Base-by-base conservation (phyloP, 2,329 filamentous ascomycete species). In the Colletotrichum camelliae region DNA sequence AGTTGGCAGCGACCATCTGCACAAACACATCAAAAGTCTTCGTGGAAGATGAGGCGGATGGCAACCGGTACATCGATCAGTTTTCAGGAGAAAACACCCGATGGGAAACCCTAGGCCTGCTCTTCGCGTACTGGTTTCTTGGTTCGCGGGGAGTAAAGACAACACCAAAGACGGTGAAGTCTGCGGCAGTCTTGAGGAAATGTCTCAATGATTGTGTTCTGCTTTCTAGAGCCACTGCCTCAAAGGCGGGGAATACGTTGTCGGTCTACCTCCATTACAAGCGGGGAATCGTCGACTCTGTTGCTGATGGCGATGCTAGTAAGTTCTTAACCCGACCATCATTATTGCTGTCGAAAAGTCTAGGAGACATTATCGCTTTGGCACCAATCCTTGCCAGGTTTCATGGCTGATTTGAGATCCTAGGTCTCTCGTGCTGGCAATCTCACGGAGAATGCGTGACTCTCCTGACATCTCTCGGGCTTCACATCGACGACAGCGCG, bases 261-360 rank as follows among this genome's bases (percentile, higher is more conserved):
- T 7, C 27, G 13, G 55, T 58, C 4, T 58, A 58, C 9, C 21
- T 58, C 4, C 16, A 16, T 31, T 58, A 58, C 27, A 58, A 58
- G 27, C 55, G 55, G 5, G 55, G 55, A n/a, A 18, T 58, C 1
- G 27, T 58, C 18, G 55, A 31, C 24, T 58, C 55, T 31, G 55
- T 58, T 7, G 27, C 27, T 58, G 21, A 27, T 58, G 55, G 55
- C 0, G 55, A 58, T 58, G 55, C 55, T 2, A 58, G 55, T 58
- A 31, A 58, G 52, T 5, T 24, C 4, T 43, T 0, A 5, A 10
- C 37, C 3, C 16, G 1, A 1, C 16, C 16, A 0, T 10, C 3
- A 1, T 10, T 43, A 16, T n/a, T n/a, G 8, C 39, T 43, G 16
- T 5, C 8, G 16, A 43, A 18, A 10, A 43, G 4, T 43, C 37